A percentile compares a stretch with the other conserved stretches of the same genome.
These are phyloP conservation scores for Pseudopyricularia javanii DNA, from an alignment of 2,329 filamentous ascomycete genomes.

Conservation along the genomic window DNA sequence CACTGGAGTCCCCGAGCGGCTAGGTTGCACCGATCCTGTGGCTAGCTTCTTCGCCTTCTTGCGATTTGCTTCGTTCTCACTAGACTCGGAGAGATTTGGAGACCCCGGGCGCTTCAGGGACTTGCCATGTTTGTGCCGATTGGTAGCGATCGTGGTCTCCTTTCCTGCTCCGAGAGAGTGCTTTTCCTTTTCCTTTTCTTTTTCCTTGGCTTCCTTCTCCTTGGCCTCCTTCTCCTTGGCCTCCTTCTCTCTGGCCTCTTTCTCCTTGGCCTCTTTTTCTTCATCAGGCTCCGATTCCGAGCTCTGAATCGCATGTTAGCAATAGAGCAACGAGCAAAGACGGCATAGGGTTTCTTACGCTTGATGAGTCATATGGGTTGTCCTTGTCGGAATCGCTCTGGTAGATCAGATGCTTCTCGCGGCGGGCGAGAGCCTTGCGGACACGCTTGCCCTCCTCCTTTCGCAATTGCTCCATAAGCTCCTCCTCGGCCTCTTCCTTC, in stretches of 20 bases:
- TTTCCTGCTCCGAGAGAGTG: conserved; percentile 46
- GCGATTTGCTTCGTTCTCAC: conserved; percentile 76
- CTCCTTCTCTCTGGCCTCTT: conserved; percentile 43
- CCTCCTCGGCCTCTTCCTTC: conserved; percentile 57
- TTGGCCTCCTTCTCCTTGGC: conserved; percentile 45
- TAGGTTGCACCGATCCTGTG: conserved; percentile 31
- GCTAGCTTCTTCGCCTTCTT: conserved; percentile 61
- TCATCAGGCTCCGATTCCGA: conserved; percentile 41
- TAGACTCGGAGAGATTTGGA: conserved; percentile 78
- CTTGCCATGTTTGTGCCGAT: conserved; percentile 38
- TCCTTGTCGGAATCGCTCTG: conserved; percentile 45
- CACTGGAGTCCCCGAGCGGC: conserved; percentile 43
- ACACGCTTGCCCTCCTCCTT: conserved; percentile 64
- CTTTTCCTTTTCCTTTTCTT: conserved; percentile 20
- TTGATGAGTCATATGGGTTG: conserved; percentile 21
- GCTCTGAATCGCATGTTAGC: conserved; percentile 22
- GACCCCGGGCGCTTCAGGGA: conserved; percentile 75
- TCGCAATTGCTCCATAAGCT: conserved; percentile 55
- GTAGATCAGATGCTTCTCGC: conserved; percentile 80
- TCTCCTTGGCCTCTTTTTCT: conserved; percentile 58
- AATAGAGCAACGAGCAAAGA: neutral
- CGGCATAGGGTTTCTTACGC: conserved; percentile 12
- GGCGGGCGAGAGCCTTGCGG: conserved; percentile 66
- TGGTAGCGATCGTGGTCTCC: conserved; percentile 46
- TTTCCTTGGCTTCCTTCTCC: conserved; percentile 39